Percentiles rank a stretch among this genome's conserved stretches.
Conservation (phyloP, 73 alveolate species). For the Stentor coeruleus region DNA sequence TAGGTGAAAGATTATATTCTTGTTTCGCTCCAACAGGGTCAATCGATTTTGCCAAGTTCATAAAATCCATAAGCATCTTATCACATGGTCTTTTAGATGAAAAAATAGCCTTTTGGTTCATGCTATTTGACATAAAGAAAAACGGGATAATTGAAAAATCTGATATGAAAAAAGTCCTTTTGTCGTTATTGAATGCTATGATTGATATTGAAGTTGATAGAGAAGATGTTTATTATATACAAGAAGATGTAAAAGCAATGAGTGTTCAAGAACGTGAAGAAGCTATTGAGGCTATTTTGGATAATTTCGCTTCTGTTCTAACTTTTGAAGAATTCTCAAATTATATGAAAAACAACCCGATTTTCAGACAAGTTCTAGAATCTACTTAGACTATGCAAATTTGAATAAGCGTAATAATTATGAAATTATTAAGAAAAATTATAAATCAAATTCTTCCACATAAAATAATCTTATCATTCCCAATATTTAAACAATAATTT, state of each 20-base stretch:
- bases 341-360: neutral
- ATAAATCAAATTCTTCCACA: too few species aligned
- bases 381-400: neutral
- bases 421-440: too few species aligned
- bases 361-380: neutral
- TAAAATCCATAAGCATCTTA: neutral
- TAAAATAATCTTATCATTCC: too few species aligned
- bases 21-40: conserved; percentile 17
- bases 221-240: neutral
- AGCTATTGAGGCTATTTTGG: conserved; percentile 9
- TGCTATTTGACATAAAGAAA: conserved; percentile 11
- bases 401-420: neutral
- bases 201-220: neutral
- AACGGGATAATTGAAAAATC: neutral
- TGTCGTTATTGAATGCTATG: conserved; percentile 14
- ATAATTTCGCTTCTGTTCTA: neutral
- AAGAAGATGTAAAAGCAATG: neutral
- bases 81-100: neutral
- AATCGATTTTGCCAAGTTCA: neutral
- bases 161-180: neutral
- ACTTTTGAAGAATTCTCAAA: neutral
- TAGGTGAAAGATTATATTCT: conserved; percentile 12
- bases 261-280: conserved; percentile 15
- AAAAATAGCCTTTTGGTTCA: neutral
- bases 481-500: too few species aligned